Percentiles rank a stretch among this genome's conserved stretches.
Conservation (phyloP, 2,329 filamentous ascomycete genomes). For the Botrytis hyacinthi region DNA sequence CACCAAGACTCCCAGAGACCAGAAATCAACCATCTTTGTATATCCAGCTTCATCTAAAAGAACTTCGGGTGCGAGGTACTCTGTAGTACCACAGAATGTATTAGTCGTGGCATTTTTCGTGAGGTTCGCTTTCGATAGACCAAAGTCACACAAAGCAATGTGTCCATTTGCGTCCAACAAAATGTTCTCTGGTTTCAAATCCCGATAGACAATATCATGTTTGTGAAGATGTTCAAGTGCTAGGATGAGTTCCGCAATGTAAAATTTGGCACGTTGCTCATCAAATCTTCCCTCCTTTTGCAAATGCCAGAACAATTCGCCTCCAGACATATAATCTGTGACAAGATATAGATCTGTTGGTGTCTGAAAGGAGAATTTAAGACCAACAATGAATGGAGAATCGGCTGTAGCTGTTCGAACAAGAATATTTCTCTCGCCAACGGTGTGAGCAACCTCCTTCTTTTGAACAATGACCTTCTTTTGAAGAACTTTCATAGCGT, state of each 20-base stretch:
- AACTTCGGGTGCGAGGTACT: slow-evolving; percentile 95
- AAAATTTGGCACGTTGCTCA: slow-evolving; percentile 94
- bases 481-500: slow-evolving; percentile 98
- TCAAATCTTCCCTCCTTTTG: slow-evolving; percentile 96
- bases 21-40: slow-evolving; percentile 99
- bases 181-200: slow-evolving; percentile 97
- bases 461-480: slow-evolving; percentile 99
- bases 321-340: slow-evolving; percentile 98
- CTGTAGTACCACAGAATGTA: slow-evolving; percentile 97
- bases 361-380: slow-evolving; percentile 99
- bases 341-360: slow-evolving; percentile 96
- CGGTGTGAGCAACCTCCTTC: slow-evolving; percentile 96
- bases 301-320: slow-evolving; percentile 97
- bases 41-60: slow-evolving; percentile 94
- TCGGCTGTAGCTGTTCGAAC: slow-evolving; percentile 94
- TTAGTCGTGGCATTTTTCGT: slow-evolving; percentile 98
- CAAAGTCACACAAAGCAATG: slow-evolving; percentile 96
- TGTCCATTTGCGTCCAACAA: slow-evolving; percentile 95
- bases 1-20: slow-evolving; percentile 94
- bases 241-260: slow-evolving; percentile 95
- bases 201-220: slow-evolving; percentile 96
- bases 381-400: slow-evolving; percentile 93
- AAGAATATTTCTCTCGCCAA: slow-evolving; percentile 94
- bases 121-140: slow-evolving; percentile 93
- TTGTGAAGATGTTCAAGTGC: slow-evolving; percentile 93